These are phyloP conservation scores for Serendipita sp. DNA, from an alignment of 1,284 basidiomycete species.

Conservation along the genomic window DNA sequence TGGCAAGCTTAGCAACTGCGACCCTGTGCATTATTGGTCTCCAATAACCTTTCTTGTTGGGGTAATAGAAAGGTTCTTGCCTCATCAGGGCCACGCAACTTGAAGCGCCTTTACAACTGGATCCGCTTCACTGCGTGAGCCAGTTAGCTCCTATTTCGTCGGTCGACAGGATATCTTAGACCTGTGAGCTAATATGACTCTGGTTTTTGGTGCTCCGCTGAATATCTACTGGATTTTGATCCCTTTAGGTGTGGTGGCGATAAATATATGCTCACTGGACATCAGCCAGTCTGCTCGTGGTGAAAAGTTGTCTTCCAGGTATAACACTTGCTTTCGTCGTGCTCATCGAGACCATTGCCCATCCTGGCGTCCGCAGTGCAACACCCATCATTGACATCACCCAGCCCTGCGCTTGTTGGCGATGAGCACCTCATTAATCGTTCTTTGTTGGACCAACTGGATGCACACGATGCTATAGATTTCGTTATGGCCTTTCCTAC, in stretches of 20 bases:
- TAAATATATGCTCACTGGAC: not conserved
- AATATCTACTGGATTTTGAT: not conserved
- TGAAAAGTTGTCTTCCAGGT: conserved; percentile 17
- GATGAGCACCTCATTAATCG: conserved; percentile 76
- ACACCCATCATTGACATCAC: conserved; percentile 19
- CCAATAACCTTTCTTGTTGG: too few relatives aligned
- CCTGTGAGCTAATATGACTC: too few relatives aligned
- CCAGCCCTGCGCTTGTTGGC: conserved; percentile 26
- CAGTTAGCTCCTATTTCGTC: too few relatives aligned
- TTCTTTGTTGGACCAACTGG: conserved; percentile 61
- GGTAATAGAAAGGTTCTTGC: too few relatives aligned
- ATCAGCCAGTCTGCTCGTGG: conserved; percentile 5
- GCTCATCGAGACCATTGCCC: conserved; percentile 27
- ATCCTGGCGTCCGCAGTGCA: conserved; percentile 47
- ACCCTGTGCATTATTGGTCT: too few relatives aligned
- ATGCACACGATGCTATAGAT: conserved; percentile 29
- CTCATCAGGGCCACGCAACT: too few relatives aligned
- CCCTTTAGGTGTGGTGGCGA: not conserved
- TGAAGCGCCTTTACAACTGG: too few relatives aligned
- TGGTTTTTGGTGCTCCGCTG: not conserved
- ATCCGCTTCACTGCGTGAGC: too few relatives aligned
- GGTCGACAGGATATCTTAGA: too few relatives aligned
- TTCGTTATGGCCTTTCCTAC: not conserved
- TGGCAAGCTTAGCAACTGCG: too few relatives aligned
- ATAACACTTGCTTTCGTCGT: conserved; percentile 18